A percentile compares a stretch with the other conserved stretches of the same genome.
These are phyloP conservation scores for Sporothrix dimorphospora DNA, from an alignment of 2,329 filamentous ascomycete species.

Conservation along the genomic window DNA sequence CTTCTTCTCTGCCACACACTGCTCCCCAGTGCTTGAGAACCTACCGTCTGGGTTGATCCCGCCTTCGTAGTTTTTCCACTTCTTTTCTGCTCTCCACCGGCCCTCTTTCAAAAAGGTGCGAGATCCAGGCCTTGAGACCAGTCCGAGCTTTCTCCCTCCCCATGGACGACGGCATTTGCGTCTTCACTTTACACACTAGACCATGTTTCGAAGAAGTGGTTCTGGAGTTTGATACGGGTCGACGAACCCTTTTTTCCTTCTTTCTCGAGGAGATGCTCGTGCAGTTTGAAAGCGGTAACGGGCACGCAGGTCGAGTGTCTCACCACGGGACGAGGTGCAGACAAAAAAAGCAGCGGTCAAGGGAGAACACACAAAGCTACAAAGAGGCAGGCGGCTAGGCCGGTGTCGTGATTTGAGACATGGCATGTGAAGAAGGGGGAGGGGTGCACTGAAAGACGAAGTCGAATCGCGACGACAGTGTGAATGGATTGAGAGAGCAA, in stretches of 20 bases:
- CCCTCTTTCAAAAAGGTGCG: not conserved
- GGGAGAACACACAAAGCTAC: not conserved
- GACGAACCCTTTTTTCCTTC: not conserved
- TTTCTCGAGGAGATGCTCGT: not conserved
- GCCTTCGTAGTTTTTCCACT: not conserved
- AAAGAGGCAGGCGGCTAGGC: slow-evolving; percentile 1
- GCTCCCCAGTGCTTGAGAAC: not conserved
- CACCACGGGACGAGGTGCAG: not conserved
- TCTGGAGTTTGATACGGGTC: not conserved
- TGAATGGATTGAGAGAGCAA: not conserved
- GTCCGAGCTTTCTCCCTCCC: not conserved
- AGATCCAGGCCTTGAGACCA: not conserved
- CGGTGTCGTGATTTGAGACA: slow-evolving; percentile 20
- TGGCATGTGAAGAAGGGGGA: not conserved
- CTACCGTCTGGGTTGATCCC: not conserved
- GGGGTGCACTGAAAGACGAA: not conserved
- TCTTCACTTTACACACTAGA: not conserved
- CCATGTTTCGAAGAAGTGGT: slow-evolving; percentile 8
- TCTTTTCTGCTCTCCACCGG: not conserved
- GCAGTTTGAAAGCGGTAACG: not conserved
- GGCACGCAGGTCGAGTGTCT: not conserved
- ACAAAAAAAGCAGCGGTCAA: slow-evolving; percentile 19
- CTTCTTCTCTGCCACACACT: too few species aligned
- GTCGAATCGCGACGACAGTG: not conserved
- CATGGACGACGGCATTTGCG: not conserved